phyloP scores from a whole-genome alignment of 2,329 filamentous ascomycete genomes.

The Neofusicoccum laricinum region DNA sequence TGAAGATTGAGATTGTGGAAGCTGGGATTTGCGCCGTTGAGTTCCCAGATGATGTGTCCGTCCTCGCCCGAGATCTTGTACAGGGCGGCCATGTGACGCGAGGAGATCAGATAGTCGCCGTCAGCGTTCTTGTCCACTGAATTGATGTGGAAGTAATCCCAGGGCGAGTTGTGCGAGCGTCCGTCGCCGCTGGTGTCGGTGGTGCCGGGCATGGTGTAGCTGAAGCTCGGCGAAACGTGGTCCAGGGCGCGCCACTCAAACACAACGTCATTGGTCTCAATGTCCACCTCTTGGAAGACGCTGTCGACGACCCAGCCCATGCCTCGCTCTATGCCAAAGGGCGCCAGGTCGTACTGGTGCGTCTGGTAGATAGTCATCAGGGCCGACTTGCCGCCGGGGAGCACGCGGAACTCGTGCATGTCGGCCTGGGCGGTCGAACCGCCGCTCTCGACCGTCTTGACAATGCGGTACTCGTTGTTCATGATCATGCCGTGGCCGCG shows the following conservation, averaged over 20 bases:
- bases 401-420: slow-evolving; percentile 53
- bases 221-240: slow-evolving; percentile 52
- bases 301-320: slow-evolving; percentile 53
- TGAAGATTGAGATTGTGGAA: slow-evolving; percentile 30
- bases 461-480: slow-evolving; percentile 49
- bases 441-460: slow-evolving; percentile 44
- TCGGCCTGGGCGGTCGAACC: slow-evolving; percentile 44
- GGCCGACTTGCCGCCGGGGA: slow-evolving; percentile 42
- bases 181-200: slow-evolving; percentile 47
- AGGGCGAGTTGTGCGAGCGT: slow-evolving; percentile 42
- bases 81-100: slow-evolving; percentile 19
- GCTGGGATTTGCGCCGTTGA: slow-evolving; percentile 38
- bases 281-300: slow-evolving; percentile 55
- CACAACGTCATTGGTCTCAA: slow-evolving; percentile 53
- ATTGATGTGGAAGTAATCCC: slow-evolving; percentile 57
- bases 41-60: slow-evolving; percentile 24
- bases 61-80: slow-evolving; percentile 20
- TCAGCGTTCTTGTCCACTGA: slow-evolving; percentile 39
- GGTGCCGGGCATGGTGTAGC: slow-evolving; percentile 43
- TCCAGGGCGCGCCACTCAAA: slow-evolving; percentile 61
- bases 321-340: slow-evolving; percentile 38
- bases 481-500: slow-evolving; percentile 53
- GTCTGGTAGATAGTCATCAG: slow-evolving; percentile 39
- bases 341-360: slow-evolving; percentile 46
- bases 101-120: slow-evolving; percentile 23